phyloP scores from a whole-genome alignment of 305 asterid species.

The Fraxinus ornus region DNA sequence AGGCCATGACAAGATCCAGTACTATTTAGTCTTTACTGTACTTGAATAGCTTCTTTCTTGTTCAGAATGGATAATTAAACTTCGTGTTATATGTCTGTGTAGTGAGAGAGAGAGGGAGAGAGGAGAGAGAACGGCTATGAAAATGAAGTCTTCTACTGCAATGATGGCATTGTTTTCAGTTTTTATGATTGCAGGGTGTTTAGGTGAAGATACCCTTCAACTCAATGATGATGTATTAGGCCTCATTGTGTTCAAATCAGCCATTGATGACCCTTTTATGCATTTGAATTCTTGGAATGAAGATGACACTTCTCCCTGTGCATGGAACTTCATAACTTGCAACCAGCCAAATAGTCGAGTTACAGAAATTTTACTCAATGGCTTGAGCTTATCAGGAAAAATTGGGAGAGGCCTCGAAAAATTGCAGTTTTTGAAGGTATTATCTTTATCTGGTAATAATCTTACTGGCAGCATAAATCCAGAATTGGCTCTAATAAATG shows the following conservation, averaged over 20 bases:
- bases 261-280: slow-evolving; percentile 45
- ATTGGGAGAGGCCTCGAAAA: slow-evolving; percentile 79
- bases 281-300: slow-evolving; percentile 69
- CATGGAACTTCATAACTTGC: slow-evolving; percentile 72
- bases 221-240: slow-evolving; percentile 89
- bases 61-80: background rate
- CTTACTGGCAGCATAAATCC: slow-evolving; percentile 56
- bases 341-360: slow-evolving; percentile 54
- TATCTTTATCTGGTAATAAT: slow-evolving; percentile 69
- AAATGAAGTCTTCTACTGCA: slow-evolving; percentile 22
- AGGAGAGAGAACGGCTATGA: slow-evolving; percentile 11
- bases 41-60: background rate
- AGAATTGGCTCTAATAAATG: slow-evolving; percentile 42
- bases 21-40: background rate
- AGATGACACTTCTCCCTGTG: slow-evolving; percentile 79
- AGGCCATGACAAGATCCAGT: background rate
- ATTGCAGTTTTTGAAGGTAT: slow-evolving; percentile 47
- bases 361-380: slow-evolving; percentile 50
- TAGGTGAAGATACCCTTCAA: slow-evolving; percentile 37
- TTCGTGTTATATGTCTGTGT: background rate
- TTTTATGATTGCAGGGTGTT: slow-evolving; percentile 13
- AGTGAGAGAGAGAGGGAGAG: background rate
- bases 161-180: slow-evolving; percentile 18
- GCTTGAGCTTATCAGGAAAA: slow-evolving; percentile 65
- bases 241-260: slow-evolving; percentile 83